Conservation (phyloP, 129 eudicot genomes). For the Helianthus tuberosus region DNA sequence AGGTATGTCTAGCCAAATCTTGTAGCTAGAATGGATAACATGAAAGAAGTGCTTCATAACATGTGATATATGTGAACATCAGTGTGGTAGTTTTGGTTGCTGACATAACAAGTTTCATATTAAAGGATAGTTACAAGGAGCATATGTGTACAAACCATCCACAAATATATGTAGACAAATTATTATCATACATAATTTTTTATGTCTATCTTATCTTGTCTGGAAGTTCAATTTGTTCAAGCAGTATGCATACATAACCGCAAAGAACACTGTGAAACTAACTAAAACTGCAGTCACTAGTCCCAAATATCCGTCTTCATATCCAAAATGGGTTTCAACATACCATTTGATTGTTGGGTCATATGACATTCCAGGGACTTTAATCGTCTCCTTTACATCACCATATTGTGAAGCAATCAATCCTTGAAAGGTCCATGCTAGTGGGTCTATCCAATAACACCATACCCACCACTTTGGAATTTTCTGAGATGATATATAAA, state of each 20-base stretch:
- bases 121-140: constrained; percentile 7
- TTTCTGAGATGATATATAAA: constrained; percentile 28
- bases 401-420: constrained; percentile 55
- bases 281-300: constrained; percentile 35
- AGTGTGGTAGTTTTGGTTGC: neutral
- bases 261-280: constrained; percentile 44
- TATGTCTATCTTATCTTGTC: constrained; percentile 34
- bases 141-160: neutral
- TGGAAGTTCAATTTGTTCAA: constrained; percentile 54
- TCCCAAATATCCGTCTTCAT: constrained; percentile 31
- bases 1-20: neutral
- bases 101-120: neutral
- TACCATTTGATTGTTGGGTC: constrained; percentile 38
- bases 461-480: constrained; percentile 64
- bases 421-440: constrained; percentile 56
- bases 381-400: constrained; percentile 42
- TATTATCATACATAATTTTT: neutral
- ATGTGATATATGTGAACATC: neutral
- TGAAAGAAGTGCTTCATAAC: too few species aligned
- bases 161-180: neutral
- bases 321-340: constrained; percentile 46
- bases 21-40: neutral
- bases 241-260: constrained; percentile 39
- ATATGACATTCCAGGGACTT: constrained; percentile 30
- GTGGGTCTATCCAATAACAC: constrained; percentile 61